These are phyloP conservation scores for Boletus vinaceobasis DNA, from an alignment of 768 basidiomycete genomes.

Conservation along the genomic window DNA sequence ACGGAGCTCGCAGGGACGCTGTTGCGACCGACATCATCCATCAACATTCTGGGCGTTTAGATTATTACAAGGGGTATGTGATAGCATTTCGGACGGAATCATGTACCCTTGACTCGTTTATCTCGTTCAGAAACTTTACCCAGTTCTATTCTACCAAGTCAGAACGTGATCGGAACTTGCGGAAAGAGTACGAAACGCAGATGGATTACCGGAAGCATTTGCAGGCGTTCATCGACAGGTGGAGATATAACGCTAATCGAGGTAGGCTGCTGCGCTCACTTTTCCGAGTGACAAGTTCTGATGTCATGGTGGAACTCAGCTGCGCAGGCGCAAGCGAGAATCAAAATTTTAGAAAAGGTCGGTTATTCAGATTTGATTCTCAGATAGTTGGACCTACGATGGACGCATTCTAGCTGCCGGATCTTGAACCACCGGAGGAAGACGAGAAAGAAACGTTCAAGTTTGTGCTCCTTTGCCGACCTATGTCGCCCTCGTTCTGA, in stretches of 20 bases:
- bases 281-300: background rate
- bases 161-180: constrained; percentile 86
- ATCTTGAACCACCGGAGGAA: constrained; percentile 86
- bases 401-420: constrained; percentile 62
- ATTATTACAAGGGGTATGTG: constrained; percentile 92
- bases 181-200: constrained; percentile 95
- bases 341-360: constrained; percentile 74
- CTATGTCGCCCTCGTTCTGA: background rate
- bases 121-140: constrained; percentile 75
- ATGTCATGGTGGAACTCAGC: constrained; percentile 41
- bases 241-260: constrained; percentile 96
- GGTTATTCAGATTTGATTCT: background rate
- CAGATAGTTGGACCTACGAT: background rate
- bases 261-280: constrained; percentile 39
- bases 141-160: constrained; percentile 99
- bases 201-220: constrained; percentile 93
- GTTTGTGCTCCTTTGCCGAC: constrained; percentile 33
- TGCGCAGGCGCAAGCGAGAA: constrained; percentile 82
- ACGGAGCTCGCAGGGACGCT: constrained; percentile 57
- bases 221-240: constrained; percentile 97
- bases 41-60: constrained; percentile 86
- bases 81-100: background rate
- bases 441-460: constrained; percentile 94
- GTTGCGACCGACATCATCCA: constrained; percentile 99
- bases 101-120: constrained; percentile 3